phyloP scores from a whole-genome alignment of 306 rosid genomes.

The Abrus pulchellus region DNA sequence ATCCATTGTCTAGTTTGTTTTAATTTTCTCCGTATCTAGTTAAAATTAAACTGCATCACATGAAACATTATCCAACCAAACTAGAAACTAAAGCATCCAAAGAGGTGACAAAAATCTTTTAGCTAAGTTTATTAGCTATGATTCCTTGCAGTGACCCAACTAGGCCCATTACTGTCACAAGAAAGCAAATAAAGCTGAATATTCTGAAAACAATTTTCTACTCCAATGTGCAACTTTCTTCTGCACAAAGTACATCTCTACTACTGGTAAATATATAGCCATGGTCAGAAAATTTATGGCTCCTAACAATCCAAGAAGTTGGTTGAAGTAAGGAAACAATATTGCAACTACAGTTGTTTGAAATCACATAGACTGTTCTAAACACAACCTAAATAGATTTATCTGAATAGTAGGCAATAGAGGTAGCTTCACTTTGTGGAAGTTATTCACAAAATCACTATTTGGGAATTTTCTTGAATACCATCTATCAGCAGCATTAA shows the following conservation, averaged over 20 bases:
- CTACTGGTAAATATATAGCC: slow-evolving; percentile 75
- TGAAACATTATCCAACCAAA: too few species aligned
- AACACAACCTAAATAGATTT: slow-evolving; percentile 67
- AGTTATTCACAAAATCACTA: slow-evolving; percentile 64
- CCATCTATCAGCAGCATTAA: slow-evolving; percentile 69
- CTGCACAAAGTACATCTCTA: slow-evolving; percentile 83
- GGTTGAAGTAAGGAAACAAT: slow-evolving; percentile 82
- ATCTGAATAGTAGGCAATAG: slow-evolving; percentile 53
- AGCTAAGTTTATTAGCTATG: slow-evolving; percentile 54
- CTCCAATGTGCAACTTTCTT: slow-evolving; percentile 72
- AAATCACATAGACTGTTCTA: slow-evolving; percentile 68
- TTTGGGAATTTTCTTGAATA: slow-evolving; percentile 54
- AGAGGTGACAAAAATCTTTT: neutral
- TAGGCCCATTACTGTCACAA: slow-evolving; percentile 64
- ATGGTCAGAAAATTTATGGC: slow-evolving; percentile 85
- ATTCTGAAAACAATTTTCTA: slow-evolving; percentile 54
- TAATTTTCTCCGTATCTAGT: too few species aligned
- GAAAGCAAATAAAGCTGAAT: slow-evolving; percentile 76
- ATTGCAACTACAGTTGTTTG: slow-evolving; percentile 70
- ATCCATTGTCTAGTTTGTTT: too few species aligned
- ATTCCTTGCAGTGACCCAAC: slow-evolving; percentile 80
- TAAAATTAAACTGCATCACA: too few species aligned
- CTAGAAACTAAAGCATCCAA: too few species aligned
- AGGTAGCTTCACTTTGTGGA: slow-evolving; percentile 64
- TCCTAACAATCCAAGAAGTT: slow-evolving; percentile 77